Evolutionary conservation across 1,139 yeast species (phyloP).

Genomic region (Pneumocystis murina): DNA sequence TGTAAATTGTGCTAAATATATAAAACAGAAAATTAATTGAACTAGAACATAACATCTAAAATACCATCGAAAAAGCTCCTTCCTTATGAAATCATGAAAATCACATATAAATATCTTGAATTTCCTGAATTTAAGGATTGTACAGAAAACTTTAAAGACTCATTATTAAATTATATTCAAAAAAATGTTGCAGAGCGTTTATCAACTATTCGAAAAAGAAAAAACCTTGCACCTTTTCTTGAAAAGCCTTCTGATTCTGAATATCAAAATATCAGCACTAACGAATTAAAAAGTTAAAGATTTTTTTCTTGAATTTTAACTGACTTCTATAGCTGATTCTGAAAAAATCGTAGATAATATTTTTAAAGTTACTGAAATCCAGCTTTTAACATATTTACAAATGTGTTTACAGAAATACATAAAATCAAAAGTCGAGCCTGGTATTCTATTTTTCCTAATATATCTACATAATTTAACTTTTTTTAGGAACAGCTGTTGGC

Average conservation of each 20-base stretch:
- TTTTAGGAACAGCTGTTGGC: conserved; percentile 85
- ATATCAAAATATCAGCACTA: conserved; percentile 33
- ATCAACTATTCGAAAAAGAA: conserved; percentile 42
- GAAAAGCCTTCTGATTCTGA: conserved; percentile 33
- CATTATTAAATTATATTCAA: conserved; percentile 66
- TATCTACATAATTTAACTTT: not conserved
- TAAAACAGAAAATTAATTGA: not conserved
- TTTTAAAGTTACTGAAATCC: conserved; percentile 46
- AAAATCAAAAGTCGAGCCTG: conserved; percentile 85
- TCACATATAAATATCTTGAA: conserved; percentile 39
- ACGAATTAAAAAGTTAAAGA: conserved; percentile 14
- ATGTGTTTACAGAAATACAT: conserved; percentile 72
- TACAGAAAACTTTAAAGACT: conserved; percentile 45
- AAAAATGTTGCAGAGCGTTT: conserved; percentile 40
- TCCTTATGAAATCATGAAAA: conserved; percentile 54
- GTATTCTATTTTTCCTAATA: not conserved
- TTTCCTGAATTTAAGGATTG: conserved; percentile 49
- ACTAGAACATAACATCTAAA: not conserved
- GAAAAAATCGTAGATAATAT: conserved; percentile 54
- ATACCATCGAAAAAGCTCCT: conserved; percentile 37
- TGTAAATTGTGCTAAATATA: not conserved
- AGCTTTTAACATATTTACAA: conserved; percentile 54
- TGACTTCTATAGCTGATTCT: conserved; percentile 20
- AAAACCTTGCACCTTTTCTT: conserved; percentile 33
- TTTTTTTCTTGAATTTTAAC: not conserved